Evolutionary conservation across 768 basidiomycete species (phyloP).

Genomic region (Mycena sanguinolenta): DNA sequence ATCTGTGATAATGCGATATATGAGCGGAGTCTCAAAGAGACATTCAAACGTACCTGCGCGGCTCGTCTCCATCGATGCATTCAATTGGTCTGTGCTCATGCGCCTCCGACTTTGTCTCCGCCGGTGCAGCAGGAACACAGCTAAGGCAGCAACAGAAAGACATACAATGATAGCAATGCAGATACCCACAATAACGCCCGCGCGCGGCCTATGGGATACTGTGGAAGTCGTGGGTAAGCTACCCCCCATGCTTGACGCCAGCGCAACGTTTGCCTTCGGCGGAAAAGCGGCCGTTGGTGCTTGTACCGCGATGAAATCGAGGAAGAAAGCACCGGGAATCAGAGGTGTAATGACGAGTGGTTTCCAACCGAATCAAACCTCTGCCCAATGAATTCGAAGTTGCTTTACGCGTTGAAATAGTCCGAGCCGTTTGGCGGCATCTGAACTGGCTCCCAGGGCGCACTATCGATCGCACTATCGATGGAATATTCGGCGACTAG

Average conservation of each 20-base stretch:
- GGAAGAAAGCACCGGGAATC: neutral
- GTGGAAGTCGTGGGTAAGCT: too few species aligned
- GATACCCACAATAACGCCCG: conserved; percentile 5
- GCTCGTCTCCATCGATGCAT: neutral
- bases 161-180: neutral
- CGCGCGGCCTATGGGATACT: neutral
- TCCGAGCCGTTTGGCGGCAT: neutral
- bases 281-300: neutral
- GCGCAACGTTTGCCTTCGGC: neutral
- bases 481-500: neutral
- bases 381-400: neutral
- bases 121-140: conserved; percentile 10
- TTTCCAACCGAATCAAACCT: neutral
- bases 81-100: neutral
- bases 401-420: neutral
- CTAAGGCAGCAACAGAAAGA: conserved; percentile 3
- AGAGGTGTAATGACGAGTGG: neutral
- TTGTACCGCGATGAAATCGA: neutral
- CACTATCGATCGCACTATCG: neutral
- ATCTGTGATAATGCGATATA: too few species aligned
- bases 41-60: conserved; percentile 5
- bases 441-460: neutral
- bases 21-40: too few species aligned
- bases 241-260: neutral
- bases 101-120: neutral